phyloP scores from a whole-genome alignment of 2,329 filamentous ascomycete species.

The Alternaria panax region DNA sequence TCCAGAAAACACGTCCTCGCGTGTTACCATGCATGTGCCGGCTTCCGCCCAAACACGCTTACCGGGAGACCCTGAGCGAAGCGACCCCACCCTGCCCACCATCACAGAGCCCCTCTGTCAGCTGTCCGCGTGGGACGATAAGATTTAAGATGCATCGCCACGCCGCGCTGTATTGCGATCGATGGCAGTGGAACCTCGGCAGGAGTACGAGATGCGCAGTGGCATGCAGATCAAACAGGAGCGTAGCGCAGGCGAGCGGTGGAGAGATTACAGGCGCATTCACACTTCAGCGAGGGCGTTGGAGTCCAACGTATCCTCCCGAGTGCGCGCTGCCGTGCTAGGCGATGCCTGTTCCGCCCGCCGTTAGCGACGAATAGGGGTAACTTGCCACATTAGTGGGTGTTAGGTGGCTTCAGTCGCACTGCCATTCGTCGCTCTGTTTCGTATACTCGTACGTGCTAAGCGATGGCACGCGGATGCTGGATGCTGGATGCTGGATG shows the following conservation, averaged over 20 bases:
- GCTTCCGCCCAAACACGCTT: conserved; percentile 14
- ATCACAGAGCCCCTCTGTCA: conserved; percentile 1
- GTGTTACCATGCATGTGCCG: conserved; percentile 5
- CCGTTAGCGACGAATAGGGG: conserved; percentile 15
- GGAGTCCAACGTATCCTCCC: conserved; percentile 5
- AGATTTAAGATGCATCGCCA: neutral
- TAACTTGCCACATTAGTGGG: conserved; percentile 17
- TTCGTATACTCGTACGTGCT: conserved; percentile 14
- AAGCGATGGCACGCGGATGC: neutral
- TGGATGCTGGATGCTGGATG: too few species aligned
- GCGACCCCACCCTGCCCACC: conserved; percentile 14
- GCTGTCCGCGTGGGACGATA: neutral
- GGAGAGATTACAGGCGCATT: conserved; percentile 7
- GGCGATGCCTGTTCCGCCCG: conserved; percentile 7
- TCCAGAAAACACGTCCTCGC: conserved; percentile 1
- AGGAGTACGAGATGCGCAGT: conserved; percentile 12
- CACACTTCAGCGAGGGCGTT: conserved; percentile 15
- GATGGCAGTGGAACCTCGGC: conserved; percentile 8
- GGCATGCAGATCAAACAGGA: conserved; percentile 27
- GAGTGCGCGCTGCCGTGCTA: neutral
- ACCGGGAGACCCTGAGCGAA: conserved; percentile 21
- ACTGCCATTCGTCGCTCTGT: conserved; percentile 8
- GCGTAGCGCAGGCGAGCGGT: neutral
- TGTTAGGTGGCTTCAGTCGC: conserved; percentile 7
- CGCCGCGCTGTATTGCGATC: neutral